Evolutionary conservation across 139 green algal genomes (phyloP), one percentile per base, ranked within the genome.

Genomic region (Eudorina sp.): DNA sequence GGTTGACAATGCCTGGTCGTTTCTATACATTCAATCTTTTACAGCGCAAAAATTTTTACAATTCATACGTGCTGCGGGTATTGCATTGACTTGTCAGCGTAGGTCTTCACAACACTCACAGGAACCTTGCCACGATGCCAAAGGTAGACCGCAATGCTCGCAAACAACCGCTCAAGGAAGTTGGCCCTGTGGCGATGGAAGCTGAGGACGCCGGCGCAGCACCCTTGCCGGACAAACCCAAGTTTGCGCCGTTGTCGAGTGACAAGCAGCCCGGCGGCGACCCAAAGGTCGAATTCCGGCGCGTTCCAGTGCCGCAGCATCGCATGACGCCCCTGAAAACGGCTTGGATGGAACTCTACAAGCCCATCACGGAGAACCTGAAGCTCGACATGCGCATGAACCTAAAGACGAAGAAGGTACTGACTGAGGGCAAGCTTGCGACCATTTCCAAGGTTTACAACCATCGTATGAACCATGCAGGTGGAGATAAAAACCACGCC

Each of bases 381-480:
- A 98, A 99, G 88, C 92, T 99, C 62, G 98, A 99, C 93, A 99
- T 99, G 96, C 94, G 98, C 16, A 99, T 99, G 98, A 99, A 99
- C 92, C 85, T 99, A 1, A 98, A 99, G 86, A 98, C 95, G 2
- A 95, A 95, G 60, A 98, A 98, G 95, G 97, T 98, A 89, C 19
- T 73, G 34, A 58, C 31, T 6, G 64, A 73, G 3, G 64, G 64
- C 64, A 40, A 41, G 4, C 23, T 73, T 73, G 16, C 64, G 34
- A 43, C 29, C 34, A 43, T 43, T 18, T 73, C 27, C 64, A 41
- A 43, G 25, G n/a, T 3, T 23, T 13, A 23, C 34, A 6, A 73
- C 16, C 3, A 40, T 23, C 29, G 25, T 29, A 4, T 8, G 55
- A n/a, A 66, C 18, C 31, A 36, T 25, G 76, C 94, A 98, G 96